Conservation (phyloP, 768 basidiomycete genomes). For the Solioccasus polychromus region DNA sequence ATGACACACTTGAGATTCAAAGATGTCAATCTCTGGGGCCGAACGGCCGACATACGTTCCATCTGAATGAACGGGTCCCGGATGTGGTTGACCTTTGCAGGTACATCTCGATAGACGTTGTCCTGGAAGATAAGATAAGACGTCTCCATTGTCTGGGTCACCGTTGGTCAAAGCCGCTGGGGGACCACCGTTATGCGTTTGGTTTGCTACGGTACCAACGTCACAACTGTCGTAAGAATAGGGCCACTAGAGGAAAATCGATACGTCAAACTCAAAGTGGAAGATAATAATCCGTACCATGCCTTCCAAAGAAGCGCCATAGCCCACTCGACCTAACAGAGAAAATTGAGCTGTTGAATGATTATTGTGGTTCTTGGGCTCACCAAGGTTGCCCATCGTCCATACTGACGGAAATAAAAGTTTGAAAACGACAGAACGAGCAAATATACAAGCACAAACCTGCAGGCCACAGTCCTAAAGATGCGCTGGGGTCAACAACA, state of each 20-base stretch:
- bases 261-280: slow-evolving; percentile 2
- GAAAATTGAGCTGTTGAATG: neutral
- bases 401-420: slow-evolving; percentile 41
- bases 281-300: slow-evolving; percentile 44
- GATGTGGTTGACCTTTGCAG: slow-evolving; percentile 80
- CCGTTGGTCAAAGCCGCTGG: slow-evolving; percentile 58
- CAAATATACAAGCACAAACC: slow-evolving; percentile 18
- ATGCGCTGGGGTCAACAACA: neutral
- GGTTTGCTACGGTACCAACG: slow-evolving; percentile 88
- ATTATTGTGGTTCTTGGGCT: slow-evolving; percentile 4
- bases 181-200: slow-evolving; percentile 69
- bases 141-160: slow-evolving; percentile 48
- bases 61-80: slow-evolving; percentile 75
- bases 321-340: slow-evolving; percentile 71
- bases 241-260: slow-evolving; percentile 54
- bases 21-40: slow-evolving; percentile 88
- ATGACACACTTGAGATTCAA: slow-evolving; percentile 69
- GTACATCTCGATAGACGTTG: slow-evolving; percentile 89
- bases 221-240: slow-evolving; percentile 87
- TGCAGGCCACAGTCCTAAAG: slow-evolving; percentile 71
- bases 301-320: slow-evolving; percentile 83
- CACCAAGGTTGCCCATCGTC: slow-evolving; percentile 78
- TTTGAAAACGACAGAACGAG: slow-evolving; percentile 3
- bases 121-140: slow-evolving; percentile 82
- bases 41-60: slow-evolving; percentile 78